Evolutionary conservation across 768 basidiomycete species (phyloP), one percentile per base, ranked within the genome.

Genomic region (Leccinum uliginosum): DNA sequence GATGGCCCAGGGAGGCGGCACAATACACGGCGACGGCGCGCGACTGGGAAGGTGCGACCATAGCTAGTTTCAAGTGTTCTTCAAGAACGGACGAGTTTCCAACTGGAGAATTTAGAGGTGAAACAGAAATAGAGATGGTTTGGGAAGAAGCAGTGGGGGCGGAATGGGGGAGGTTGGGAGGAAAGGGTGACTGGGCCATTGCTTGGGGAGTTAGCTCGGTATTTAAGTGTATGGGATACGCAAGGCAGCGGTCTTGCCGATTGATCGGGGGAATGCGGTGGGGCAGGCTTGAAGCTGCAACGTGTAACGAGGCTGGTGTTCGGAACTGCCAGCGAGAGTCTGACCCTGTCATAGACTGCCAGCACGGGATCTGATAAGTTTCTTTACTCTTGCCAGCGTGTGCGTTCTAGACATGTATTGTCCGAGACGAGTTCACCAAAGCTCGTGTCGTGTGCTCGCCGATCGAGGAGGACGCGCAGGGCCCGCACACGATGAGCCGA

Each of bases 1-100:
- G 73, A 32, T 74, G 81, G 24, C 93, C 93, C 0, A 78, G 64
- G 0, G 85, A 88, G 0, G 93, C 88, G 8, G 84, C 94, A 67
- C 94, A 96, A 65, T 89, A 93, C 6, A 93, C 91, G 3, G 88
- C 86, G n/a, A 91, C 78, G 6, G 82, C 79, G 38, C 63, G 71
- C 21, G 72, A 69, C 3, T 62, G 51, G 45, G 71, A 70, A 4
- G 66, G 65, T 11, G 70, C 53, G 7, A 73, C 72, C 71, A 73
- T 73, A 52, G 50, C 45, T 17, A 58, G 46, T 3, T 63, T 38
- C 10, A 55, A 49, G 2, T 63, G 57, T 35, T 71, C 54, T 53
- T 45, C 12, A 24, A 56, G 51, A 29, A 49, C 10, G 0, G 55
- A 17, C 2, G 55, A 51, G 1, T 48, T 54, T 57, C 26, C 43